These are phyloP conservation scores for Diaporthe australafricana DNA, from an alignment of 2,329 filamentous ascomycete species.

Conservation along the genomic window DNA sequence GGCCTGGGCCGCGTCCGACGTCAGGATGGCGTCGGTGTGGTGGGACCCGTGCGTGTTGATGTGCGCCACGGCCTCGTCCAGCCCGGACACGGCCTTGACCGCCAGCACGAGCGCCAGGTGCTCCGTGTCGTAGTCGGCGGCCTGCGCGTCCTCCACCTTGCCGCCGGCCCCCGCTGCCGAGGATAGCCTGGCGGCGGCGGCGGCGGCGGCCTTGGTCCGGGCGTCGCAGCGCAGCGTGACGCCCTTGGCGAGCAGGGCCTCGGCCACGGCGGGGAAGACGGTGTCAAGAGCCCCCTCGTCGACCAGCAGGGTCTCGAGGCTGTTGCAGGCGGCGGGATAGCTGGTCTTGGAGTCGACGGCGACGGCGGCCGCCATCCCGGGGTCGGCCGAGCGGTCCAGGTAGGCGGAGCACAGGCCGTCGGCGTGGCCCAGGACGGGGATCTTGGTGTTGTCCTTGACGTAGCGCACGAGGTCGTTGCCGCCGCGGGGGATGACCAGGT, in stretches of 20 bases:
- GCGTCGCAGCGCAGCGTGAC: slow-evolving; percentile 87
- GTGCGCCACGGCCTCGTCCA: slow-evolving; percentile 82
- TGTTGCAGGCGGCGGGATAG: slow-evolving; percentile 96
- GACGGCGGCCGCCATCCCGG: slow-evolving; percentile 77
- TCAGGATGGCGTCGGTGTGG: slow-evolving; percentile 94
- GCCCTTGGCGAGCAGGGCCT: slow-evolving; percentile 78
- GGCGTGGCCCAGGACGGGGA: slow-evolving; percentile 95
- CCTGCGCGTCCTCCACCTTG: slow-evolving; percentile 72
- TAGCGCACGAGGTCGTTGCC: slow-evolving; percentile 90
- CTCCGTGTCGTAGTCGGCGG: slow-evolving; percentile 86
- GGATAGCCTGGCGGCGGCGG: slow-evolving; percentile 57
- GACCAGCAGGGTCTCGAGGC: slow-evolving; percentile 90
- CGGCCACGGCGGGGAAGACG: slow-evolving; percentile 78
- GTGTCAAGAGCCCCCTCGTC: slow-evolving; percentile 76
- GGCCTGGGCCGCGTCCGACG: slow-evolving; percentile 73
- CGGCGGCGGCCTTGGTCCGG: slow-evolving; percentile 73
- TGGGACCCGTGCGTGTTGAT: slow-evolving; percentile 94
- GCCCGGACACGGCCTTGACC: slow-evolving; percentile 78
- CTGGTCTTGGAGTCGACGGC: slow-evolving; percentile 92
- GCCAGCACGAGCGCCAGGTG: slow-evolving; percentile 88
- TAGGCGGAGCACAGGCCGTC: slow-evolving; percentile 93
- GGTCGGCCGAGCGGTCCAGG: slow-evolving; percentile 82
- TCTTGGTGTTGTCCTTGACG: slow-evolving; percentile 91
- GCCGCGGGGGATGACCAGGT: slow-evolving; percentile 93
- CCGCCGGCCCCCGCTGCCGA: slow-evolving; percentile 46